Conservation (phyloP, 495 filamentous ascomycete genomes). For the Emericellopsis terricola region DNA sequence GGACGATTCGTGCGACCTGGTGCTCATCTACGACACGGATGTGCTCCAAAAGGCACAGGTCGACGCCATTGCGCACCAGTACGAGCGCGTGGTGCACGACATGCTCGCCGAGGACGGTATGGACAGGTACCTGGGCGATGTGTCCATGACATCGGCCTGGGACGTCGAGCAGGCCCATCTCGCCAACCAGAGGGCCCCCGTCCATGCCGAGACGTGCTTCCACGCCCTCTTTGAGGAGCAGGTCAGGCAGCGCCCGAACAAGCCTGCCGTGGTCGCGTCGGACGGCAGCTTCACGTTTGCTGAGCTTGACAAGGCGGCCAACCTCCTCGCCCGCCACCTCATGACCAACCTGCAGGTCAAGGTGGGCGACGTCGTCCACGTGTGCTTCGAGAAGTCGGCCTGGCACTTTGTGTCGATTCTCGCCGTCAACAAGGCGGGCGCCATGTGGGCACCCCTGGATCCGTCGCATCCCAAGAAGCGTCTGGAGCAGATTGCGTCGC, state of each 20-base stretch:
- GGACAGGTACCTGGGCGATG: not conserved
- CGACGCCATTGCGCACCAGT: constrained; percentile 7
- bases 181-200: not conserved
- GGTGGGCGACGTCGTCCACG: constrained; percentile 28
- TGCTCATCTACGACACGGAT: constrained; percentile 6
- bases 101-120: not conserved
- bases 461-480: constrained; percentile 26
- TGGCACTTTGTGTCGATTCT: constrained; percentile 34
- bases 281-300: constrained; percentile 29
- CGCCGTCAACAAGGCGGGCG: constrained; percentile 30
- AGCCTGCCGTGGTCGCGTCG: constrained; percentile 8
- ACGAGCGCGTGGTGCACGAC: constrained; percentile 3
- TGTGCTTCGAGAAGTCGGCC: constrained; percentile 34
- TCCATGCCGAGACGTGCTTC: not conserved
- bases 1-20: not conserved
- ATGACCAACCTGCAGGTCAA: constrained; percentile 19
- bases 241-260: constrained; percentile 13
- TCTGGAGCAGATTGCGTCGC: too few relatives aligned
- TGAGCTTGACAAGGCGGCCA: constrained; percentile 22
- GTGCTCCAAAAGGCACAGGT: constrained; percentile 6
- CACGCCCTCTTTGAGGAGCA: not conserved
- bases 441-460: constrained; percentile 23
- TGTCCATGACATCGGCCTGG: not conserved
- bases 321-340: constrained; percentile 18
- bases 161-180: not conserved